Evolutionary conservation across 768 basidiomycete genomes (phyloP).

Genomic region (Crepidotus variabilis): DNA sequence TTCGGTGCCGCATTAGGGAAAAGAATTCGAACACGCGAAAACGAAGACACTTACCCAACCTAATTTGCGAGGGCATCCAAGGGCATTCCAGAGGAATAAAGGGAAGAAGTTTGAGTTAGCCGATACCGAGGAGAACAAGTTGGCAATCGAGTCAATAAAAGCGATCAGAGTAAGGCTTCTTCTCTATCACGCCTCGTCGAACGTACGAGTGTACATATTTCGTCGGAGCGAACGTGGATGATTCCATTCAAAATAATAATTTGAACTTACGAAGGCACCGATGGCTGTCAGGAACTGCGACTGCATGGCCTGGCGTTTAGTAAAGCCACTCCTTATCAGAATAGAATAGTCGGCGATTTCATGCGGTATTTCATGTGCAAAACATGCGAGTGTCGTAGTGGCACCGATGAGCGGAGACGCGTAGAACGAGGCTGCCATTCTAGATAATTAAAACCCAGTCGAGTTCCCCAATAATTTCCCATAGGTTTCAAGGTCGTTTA

Average conservation of each 20-base stretch:
- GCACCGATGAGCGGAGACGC: constrained; percentile 92
- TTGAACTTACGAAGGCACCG: constrained; percentile 78
- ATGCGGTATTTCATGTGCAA: constrained; percentile 93
- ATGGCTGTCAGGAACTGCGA: constrained; percentile 90
- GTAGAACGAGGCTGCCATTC: constrained; percentile 96
- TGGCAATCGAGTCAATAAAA: not conserved
- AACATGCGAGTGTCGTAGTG: constrained; percentile 92
- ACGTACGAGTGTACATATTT: not conserved
- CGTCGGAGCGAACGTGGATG: constrained; percentile 15
- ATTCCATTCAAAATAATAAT: not conserved
- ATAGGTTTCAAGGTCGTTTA: constrained; percentile 4
- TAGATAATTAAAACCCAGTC: constrained; percentile 20
- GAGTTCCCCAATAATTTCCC: too few species aligned
- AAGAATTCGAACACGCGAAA: not conserved
- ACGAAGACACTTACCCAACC: constrained; percentile 38
- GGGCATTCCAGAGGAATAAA: constrained; percentile 4
- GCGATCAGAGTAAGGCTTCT: not conserved
- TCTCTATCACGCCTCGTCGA: not conserved
- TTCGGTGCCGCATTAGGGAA: not conserved
- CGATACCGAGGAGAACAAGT: not conserved
- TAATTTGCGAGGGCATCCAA: constrained; percentile 10
- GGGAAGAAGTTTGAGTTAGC: not conserved
- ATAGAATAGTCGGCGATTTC: constrained; percentile 99
- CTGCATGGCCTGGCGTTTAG: constrained; percentile 89
- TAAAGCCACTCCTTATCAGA: constrained; percentile 84